These are phyloP conservation scores for Monosporozyma aquatica DNA, from an alignment of 805 yeast genomes.

Conservation along the genomic window DNA sequence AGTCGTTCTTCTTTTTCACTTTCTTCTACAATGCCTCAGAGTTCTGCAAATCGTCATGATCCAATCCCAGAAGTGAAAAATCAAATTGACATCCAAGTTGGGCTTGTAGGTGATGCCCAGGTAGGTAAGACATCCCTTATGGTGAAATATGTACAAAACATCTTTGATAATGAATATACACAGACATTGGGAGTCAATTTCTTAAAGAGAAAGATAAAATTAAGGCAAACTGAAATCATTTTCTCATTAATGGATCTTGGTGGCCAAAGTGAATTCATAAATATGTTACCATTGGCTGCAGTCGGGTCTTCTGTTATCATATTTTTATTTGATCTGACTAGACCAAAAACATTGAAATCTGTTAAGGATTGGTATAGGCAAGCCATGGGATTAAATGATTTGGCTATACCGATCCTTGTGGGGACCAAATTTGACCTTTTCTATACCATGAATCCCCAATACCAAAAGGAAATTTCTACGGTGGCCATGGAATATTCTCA, in stretches of 20 bases:
- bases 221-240: slow-evolving; percentile 76
- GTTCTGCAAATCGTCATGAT: neutral
- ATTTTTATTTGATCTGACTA: slow-evolving; percentile 80
- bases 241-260: slow-evolving; percentile 93
- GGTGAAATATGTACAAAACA: slow-evolving; percentile 94
- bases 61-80: slow-evolving; percentile 13
- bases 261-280: slow-evolving; percentile 87
- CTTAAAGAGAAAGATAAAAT: slow-evolving; percentile 78
- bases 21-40: neutral
- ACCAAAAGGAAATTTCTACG: slow-evolving; percentile 72
- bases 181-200: slow-evolving; percentile 92
- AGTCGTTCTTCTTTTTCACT: too few relatives aligned
- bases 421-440: slow-evolving; percentile 91
- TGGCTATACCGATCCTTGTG: slow-evolving; percentile 82
- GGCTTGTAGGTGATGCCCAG: slow-evolving; percentile 88
- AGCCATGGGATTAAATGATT: slow-evolving; percentile 77
- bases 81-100: slow-evolving; percentile 52
- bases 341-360: slow-evolving; percentile 72
- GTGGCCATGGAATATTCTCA: slow-evolving; percentile 75
- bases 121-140: slow-evolving; percentile 91
- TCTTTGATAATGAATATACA: slow-evolving; percentile 81
- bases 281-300: slow-evolving; percentile 87
- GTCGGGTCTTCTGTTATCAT: slow-evolving; percentile 85
- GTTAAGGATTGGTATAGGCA: slow-evolving; percentile 90
- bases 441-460: slow-evolving; percentile 62